phyloP scores from a whole-genome alignment of 2,329 filamentous ascomycete genomes.

The Fusarium xylarioides region DNA sequence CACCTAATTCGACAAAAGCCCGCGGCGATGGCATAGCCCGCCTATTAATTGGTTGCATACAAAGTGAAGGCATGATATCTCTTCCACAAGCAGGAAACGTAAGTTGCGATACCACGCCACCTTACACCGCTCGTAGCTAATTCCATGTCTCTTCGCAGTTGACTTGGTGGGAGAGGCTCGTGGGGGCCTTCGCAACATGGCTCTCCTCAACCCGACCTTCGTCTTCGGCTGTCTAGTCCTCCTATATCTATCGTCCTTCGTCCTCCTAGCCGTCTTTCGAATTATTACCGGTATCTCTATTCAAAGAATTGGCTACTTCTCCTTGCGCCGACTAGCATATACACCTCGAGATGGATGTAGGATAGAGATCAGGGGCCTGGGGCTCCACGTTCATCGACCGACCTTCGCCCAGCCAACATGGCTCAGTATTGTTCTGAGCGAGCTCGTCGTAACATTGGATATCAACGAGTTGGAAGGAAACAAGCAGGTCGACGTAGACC shows the following conservation, averaged over 20 bases:
- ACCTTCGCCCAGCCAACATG: conserved; percentile 98
- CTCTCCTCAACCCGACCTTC: conserved; percentile 79
- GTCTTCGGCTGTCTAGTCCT: conserved; percentile 86
- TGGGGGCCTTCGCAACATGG: conserved; percentile 57
- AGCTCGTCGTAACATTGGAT: conserved; percentile 86
- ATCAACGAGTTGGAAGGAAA: conserved; percentile 69
- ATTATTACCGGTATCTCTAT: conserved; percentile 95
- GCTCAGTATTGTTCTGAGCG: conserved; percentile 88
- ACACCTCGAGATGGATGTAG: conserved; percentile 88
- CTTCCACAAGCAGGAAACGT: conserved; percentile 37
- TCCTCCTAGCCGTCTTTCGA: conserved; percentile 90
- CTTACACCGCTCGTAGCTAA: conserved; percentile 40
- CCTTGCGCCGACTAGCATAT: conserved; percentile 89
- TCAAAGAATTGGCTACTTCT: conserved; percentile 92
- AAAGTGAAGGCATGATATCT: conserved; percentile 43
- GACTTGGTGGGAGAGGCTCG: conserved; percentile 41
- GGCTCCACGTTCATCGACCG: conserved; percentile 87
- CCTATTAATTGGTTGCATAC: conserved; percentile 27
- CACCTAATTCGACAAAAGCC: conserved; percentile 15
- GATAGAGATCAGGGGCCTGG: conserved; percentile 88
- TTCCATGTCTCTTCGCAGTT: conserved; percentile 21
- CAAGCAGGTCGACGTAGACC: conserved; percentile 45
- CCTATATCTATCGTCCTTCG: conserved; percentile 89
- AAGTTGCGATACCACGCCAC: conserved; percentile 37
- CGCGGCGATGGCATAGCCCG: conserved; percentile 42